Evolutionary conservation across 1,284 basidiomycete genomes (phyloP).

Genomic region (Puccinia polysora): DNA sequence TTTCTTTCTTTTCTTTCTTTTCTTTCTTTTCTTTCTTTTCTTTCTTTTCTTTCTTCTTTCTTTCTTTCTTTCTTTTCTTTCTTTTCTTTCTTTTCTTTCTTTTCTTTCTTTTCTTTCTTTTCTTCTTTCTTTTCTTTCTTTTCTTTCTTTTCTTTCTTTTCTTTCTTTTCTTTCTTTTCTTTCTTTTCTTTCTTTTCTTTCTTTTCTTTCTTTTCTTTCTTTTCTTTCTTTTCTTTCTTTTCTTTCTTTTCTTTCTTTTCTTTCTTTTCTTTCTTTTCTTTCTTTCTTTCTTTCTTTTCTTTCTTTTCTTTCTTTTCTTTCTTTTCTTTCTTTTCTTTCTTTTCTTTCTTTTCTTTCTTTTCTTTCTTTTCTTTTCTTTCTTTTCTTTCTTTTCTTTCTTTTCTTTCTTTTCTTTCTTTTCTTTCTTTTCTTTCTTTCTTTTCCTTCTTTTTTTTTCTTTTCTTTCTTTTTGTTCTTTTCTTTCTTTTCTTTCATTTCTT

Average conservation of each 20-base stretch:
- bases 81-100: neutral
- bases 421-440: too few species aligned
- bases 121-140: constrained; percentile 1
- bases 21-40: neutral
- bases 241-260: constrained; percentile 3
- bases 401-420: too few species aligned
- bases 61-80: neutral
- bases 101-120: constrained; percentile 1
- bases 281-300: neutral
- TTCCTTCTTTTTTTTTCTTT: too few species aligned
- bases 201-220: neutral
- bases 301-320: neutral
- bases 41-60: neutral
- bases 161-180: neutral
- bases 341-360: constrained; percentile 6
- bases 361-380: too few species aligned
- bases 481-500: neutral
- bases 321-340: neutral
- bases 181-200: neutral
- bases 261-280: neutral
- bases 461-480: too few species aligned
- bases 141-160: neutral
- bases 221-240: neutral
- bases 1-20: neutral
- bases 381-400: neutral